A percentile compares a stretch with the other conserved stretches of the same genome.
Evolutionary conservation across 192 early-diverging fungal genomes (phyloP).

Genomic region (Linnemannia hyalina): DNA sequence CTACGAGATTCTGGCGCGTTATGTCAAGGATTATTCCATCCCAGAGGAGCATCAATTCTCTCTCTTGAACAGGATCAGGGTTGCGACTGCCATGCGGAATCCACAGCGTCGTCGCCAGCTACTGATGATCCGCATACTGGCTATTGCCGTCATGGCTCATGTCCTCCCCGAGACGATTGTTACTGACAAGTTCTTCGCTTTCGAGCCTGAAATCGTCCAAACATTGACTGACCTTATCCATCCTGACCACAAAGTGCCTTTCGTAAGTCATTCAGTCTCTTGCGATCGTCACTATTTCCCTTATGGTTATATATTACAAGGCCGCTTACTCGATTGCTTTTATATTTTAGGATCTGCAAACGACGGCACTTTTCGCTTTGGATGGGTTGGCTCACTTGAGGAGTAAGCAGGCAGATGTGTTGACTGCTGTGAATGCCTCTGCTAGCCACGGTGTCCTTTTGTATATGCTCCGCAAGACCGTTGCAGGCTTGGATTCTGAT

Average conservation of each 20-base stretch:
- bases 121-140: slow-evolving; percentile 81
- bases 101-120: slow-evolving; percentile 67
- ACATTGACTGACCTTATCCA: slow-evolving; percentile 83
- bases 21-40: slow-evolving; percentile 79
- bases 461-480: slow-evolving; percentile 81
- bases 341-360: slow-evolving; percentile 73
- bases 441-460: slow-evolving; percentile 94
- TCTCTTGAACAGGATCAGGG: slow-evolving; percentile 84
- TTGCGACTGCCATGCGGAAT: slow-evolving; percentile 71
- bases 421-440: slow-evolving; percentile 89
- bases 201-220: slow-evolving; percentile 89
- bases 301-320: not conserved
- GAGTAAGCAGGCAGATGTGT: slow-evolving; percentile 78
- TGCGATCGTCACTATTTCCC: not conserved
- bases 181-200: slow-evolving; percentile 82
- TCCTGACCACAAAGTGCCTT: slow-evolving; percentile 71
- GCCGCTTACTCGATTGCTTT: not conserved
- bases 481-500: slow-evolving; percentile 64
- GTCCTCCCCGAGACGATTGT: slow-evolving; percentile 72
- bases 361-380: slow-evolving; percentile 83
- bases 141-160: slow-evolving; percentile 82
- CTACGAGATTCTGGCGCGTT: slow-evolving; percentile 66
- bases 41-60: slow-evolving; percentile 81
- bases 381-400: slow-evolving; percentile 89
- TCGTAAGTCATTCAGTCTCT: slow-evolving; percentile 54